Evolutionary conservation across 1,139 yeast species (phyloP).

Genomic region (Eremothecium sinecaudum): DNA sequence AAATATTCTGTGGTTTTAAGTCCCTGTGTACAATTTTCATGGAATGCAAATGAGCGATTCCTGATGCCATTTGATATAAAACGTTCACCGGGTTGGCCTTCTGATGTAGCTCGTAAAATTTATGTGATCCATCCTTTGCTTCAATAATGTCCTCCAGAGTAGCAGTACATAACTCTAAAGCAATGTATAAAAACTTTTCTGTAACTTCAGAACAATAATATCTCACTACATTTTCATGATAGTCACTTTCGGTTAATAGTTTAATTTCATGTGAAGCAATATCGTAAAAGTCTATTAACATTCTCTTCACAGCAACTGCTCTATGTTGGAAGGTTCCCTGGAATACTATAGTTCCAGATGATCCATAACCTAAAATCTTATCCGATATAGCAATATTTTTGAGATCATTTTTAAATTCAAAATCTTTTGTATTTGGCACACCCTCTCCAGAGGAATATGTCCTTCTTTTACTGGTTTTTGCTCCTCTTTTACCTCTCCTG

Average conservation of each 20-base stretch:
- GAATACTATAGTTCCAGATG: conserved; percentile 92
- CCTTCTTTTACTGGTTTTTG: conserved; percentile 48
- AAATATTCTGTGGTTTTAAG: conserved; percentile 88
- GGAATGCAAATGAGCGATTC: conserved; percentile 79
- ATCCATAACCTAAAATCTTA: conserved; percentile 80
- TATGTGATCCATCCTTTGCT: conserved; percentile 33
- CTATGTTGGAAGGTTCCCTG: conserved; percentile 84
- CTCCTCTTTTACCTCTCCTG: conserved; percentile 83
- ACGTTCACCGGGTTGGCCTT: conserved; percentile 45
- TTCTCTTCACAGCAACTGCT: conserved; percentile 91
- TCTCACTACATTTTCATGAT: conserved; percentile 89
- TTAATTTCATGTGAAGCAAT: conserved; percentile 93
- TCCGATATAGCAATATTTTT: conserved; percentile 60
- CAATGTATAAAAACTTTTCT: conserved; percentile 83
- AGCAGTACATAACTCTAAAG: conserved; percentile 82
- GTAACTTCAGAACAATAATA: conserved; percentile 87
- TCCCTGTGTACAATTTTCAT: conserved; percentile 92
- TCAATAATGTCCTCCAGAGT: conserved; percentile 81
- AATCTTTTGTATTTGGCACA: conserved; percentile 15
- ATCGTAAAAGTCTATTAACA: conserved; percentile 87
- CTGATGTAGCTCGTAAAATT: conserved; percentile 30
- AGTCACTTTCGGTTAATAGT: conserved; percentile 85
- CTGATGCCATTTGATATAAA: conserved; percentile 70
- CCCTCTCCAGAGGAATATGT: conserved; percentile 15
- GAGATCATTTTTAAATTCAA: conserved; percentile 21